Base-by-base conservation (phyloP, 164 flowering plant genomes). In the Warburgia ugandensis region DNA sequence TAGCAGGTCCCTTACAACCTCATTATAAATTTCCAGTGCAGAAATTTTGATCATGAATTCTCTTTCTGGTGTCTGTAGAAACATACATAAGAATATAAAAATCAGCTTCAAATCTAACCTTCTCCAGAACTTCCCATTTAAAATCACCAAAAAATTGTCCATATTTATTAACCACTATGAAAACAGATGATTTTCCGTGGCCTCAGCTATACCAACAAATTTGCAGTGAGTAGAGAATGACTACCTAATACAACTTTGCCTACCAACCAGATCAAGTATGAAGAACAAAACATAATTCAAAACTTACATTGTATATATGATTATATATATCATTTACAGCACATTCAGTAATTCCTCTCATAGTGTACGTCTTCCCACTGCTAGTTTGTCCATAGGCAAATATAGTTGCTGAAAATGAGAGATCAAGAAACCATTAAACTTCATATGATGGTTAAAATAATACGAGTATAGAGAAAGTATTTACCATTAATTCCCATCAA, bases 351-450 rank as follows among this genome's bases (percentile, higher is more conserved):
- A 92, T 80, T 64, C 99, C 99, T 71, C 97, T 75, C 99, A 92
- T 92, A 6, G 99, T 92, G 64, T 73, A 92, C 10, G 99, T 92
- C 69, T 92, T 92, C 46, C 99, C 99, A 69, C 99, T 92, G 73
- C 97, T 88, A 20, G 99, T 92, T 73, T 88, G 99, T 14, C 99
- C 99, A 73, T 92, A 92, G 10, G 99, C 99, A 71, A 94, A 94
- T 60, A 94, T 86, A 5, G 99, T 94, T 8, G 99, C 99, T 94
- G 84, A n/a, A 67, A 52, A 6, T 11, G 14, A 40, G 36, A 54
- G n/a, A 14, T 1, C 21, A 21, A 26, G 19, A 4, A 50, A 13
- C 14, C 25, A 14, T 20, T 3, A 50, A n/a, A n/a, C n/a, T n/a
- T n/a, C n/a, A n/a, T n/a, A n/a, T n/a, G n/a, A n/a, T n/a, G n/a